Evolutionary conservation across 306 rosid species (phyloP), one percentile per base, ranked within the genome.

Genomic region (Ammopiptanthus mongolicus): DNA sequence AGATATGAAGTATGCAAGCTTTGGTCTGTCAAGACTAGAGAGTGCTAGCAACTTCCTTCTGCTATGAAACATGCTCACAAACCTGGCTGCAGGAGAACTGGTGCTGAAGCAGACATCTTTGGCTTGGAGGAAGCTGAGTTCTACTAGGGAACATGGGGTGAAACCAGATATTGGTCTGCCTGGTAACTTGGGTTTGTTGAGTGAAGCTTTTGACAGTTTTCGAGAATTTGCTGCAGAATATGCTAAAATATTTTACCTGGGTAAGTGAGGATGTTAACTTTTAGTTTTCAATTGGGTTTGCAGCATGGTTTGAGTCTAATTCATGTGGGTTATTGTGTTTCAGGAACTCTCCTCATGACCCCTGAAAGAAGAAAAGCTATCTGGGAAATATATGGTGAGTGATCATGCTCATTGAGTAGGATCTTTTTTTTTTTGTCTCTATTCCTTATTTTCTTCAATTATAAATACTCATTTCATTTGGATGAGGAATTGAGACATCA

Each of bases 371-470:
- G 84, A 81, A 83, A 86, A 79, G 95, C 95, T 65, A 87, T 89
- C 59, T 91, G 97, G 95, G 95, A 92, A 61, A 91, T 91, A 75
- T 89, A 91, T 70, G 97, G 97, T 91, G 81, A 82, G 89, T 84
- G 75, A 63, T 73, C 58, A n/a, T 64, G 51, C 36, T 63, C 29
- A 12, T 71, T 58, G 21, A 63, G 71, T 53, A 33, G 48, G 64
- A 17, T 22, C 12, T 63, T 36, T 36, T n/a, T 44, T 18, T 80
- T 62, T 73, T 46, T 63, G 2, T 42, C 46, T 42, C 10, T 66
- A 41, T 53, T 22, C 34, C 15, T 1, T 14, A 19, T 65, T 47
- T 25, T 21, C 5, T 18, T 12, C 33, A 37, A 19, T 10, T 8
- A 59, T 36, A 51, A 17, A 31, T 65, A 1, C 15, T 22, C 10